Conservation (phyloP, 129 eudicot genomes). For the Chrysanthemum seticuspe region DNA sequence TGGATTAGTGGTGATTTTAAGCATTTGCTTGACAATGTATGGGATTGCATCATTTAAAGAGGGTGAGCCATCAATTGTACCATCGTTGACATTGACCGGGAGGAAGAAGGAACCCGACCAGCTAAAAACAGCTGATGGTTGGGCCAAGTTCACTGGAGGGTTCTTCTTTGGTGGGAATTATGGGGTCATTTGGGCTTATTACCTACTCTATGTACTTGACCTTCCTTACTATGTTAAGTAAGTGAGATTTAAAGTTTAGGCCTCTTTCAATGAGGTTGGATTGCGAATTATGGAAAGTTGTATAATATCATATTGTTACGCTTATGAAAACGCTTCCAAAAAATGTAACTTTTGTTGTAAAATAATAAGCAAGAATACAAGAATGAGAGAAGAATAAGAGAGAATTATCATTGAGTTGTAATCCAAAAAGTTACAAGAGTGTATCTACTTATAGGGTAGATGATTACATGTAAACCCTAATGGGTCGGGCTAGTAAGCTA, state of each 20-base stretch:
- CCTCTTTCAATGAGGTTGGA: background rate
- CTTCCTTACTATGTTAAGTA: conserved; percentile 93
- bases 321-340: too few relatives aligned
- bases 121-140: conserved; percentile 95
- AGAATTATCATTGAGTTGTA: too few relatives aligned
- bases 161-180: conserved; percentile 97
- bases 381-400: too few relatives aligned
- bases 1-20: conserved; percentile 80
- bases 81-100: conserved; percentile 82
- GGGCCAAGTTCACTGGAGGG: conserved; percentile 96
- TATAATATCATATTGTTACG: conserved; percentile 1
- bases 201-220: conserved; percentile 80
- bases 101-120: conserved; percentile 95
- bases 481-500: too few relatives aligned
- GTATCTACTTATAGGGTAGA: too few relatives aligned
- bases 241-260: background rate
- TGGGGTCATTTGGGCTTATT: conserved; percentile 94
- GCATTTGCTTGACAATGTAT: conserved; percentile 90
- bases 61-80: conserved; percentile 93
- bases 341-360: too few relatives aligned
- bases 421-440: too few relatives aligned
- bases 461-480: too few relatives aligned
- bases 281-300: conserved; percentile 27
- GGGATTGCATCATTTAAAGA: conserved; percentile 92
- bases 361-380: too few relatives aligned